These are phyloP conservation scores for Chlamydomonas reinhardtii DNA, from an alignment of 163 green algal species.

Conservation along the genomic window DNA sequence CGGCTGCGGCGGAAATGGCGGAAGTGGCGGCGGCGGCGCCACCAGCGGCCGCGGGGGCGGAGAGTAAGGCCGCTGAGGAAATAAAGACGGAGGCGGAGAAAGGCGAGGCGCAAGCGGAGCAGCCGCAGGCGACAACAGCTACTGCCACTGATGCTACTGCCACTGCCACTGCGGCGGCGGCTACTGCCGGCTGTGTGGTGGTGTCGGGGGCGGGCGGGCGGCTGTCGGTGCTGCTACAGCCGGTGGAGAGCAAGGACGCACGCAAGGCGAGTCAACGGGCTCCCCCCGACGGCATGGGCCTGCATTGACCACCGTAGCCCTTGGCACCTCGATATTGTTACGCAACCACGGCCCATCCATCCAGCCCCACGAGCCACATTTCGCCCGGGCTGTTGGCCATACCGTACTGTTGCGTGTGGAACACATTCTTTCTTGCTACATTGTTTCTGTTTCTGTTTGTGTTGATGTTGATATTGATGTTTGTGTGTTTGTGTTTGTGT, in stretches of 20 bases:
- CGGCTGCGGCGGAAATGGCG: background rate
- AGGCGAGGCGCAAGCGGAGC: no score
- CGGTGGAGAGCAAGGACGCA: slow-evolving; percentile 59
- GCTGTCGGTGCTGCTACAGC: slow-evolving; percentile 58
- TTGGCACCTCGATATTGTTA: no score
- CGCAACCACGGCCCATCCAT: no score
- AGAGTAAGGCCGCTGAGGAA: background rate
- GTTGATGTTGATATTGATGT: background rate
- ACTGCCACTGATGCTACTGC: no score
- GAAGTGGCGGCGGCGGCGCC: background rate
- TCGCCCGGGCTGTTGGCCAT: background rate
- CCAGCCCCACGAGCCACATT: no score
- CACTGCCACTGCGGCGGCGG: no score
- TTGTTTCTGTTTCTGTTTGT: background rate
- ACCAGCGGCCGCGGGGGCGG: slow-evolving; percentile 1
- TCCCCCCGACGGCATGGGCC: background rate
- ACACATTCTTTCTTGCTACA: background rate
- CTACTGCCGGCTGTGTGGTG: background rate
- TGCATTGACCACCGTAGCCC: no score
- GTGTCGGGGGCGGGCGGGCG: background rate
- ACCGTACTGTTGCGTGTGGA: background rate
- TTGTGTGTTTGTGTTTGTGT: no score
- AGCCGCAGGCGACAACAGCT: no score
- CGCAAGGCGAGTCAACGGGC: slow-evolving; percentile 60
- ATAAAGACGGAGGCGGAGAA: background rate